These are phyloP conservation scores for Rubroboletus satanas DNA, from an alignment of 768 basidiomycete species.

Conservation along the genomic window DNA sequence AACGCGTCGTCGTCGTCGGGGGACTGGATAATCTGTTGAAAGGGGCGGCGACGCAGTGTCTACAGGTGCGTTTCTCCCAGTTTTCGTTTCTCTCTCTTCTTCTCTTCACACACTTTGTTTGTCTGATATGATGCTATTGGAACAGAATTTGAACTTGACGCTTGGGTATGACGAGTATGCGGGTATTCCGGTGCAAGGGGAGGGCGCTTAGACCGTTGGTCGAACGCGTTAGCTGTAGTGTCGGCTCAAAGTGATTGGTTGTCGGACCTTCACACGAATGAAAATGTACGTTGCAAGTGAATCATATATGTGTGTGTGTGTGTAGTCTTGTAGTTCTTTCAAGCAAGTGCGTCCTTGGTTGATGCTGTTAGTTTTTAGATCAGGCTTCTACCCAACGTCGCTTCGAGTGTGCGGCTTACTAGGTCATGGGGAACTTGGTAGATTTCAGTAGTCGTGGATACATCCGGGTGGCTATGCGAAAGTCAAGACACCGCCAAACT, in stretches of 20 bases:
- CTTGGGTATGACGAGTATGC: conserved; percentile 83
- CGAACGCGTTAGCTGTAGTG: not conserved
- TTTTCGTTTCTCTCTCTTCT: no score
- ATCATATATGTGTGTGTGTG: not conserved
- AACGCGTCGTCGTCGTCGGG: conserved; percentile 92
- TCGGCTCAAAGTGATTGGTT: not conserved
- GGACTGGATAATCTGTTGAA: conserved; percentile 96
- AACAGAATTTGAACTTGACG: conserved; percentile 83
- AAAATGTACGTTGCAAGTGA: not conserved
- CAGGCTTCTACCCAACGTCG: no score
- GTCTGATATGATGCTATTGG: not conserved
- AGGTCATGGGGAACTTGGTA: no score
- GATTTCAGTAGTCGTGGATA: no score
- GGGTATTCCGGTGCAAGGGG: conserved; percentile 54
- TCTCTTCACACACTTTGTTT: not conserved
- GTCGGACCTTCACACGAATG: not conserved
- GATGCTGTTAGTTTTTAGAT: not conserved
- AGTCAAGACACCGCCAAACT: no score
- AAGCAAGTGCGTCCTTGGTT: not conserved
- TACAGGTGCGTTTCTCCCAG: conserved; percentile 62
- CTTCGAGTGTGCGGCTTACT: no score
- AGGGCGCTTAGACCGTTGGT: not conserved
- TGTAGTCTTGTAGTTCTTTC: not conserved
- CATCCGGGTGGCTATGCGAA: no score
- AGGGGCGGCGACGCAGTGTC: conserved; percentile 97